Percentiles rank a stretch among this genome's conserved stretches.
Evolutionary conservation across 2,329 filamentous ascomycete genomes (phyloP).

Genomic region (Colletotrichum agaves): DNA sequence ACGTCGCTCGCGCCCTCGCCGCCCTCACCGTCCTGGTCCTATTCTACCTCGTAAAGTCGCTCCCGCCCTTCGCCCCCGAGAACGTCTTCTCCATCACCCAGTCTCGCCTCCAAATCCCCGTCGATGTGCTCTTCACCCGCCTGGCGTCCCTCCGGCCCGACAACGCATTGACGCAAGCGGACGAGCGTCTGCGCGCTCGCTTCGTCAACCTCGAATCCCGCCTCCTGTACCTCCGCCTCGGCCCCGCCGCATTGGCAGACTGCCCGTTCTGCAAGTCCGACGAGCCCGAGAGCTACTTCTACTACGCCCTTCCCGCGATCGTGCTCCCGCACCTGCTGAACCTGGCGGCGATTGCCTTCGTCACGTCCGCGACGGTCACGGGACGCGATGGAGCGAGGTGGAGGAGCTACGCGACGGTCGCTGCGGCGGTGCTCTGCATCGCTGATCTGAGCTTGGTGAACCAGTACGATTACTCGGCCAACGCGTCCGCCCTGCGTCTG

Average conservation of each 20-base stretch:
- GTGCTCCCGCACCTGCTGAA: conserved; percentile 84
- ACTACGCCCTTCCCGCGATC: conserved; percentile 81
- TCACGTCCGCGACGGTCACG: conserved; percentile 75
- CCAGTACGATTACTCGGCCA: conserved; percentile 73
- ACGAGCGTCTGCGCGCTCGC: conserved; percentile 73
- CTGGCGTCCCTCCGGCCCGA: conserved; percentile 67
- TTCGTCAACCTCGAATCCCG: conserved; percentile 78
- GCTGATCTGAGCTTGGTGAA: conserved; percentile 74
- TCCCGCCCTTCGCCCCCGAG: conserved; percentile 76
- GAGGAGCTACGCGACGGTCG: conserved; percentile 75
- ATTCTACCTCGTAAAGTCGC: conserved; percentile 65
- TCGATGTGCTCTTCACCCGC: conserved; percentile 84
- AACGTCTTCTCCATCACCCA: conserved; percentile 84
- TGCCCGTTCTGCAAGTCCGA: conserved; percentile 88
- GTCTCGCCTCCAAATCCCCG: conserved; percentile 87
- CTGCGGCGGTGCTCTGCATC: conserved; percentile 66
- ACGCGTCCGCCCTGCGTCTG: conserved; percentile 70
- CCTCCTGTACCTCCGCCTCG: conserved; percentile 85
- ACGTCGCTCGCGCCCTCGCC: conserved; percentile 66
- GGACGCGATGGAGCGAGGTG: conserved; percentile 74
- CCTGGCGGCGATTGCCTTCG: conserved; percentile 75
- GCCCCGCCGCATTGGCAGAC: conserved; percentile 75
- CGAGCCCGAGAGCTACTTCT: conserved; percentile 76
- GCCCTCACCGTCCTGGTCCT: conserved; percentile 64
- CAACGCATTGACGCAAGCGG: conserved; percentile 61